Evolutionary conservation across 208 protist genomes (phyloP).

Genomic region (Trypanosoma vivax): DNA sequence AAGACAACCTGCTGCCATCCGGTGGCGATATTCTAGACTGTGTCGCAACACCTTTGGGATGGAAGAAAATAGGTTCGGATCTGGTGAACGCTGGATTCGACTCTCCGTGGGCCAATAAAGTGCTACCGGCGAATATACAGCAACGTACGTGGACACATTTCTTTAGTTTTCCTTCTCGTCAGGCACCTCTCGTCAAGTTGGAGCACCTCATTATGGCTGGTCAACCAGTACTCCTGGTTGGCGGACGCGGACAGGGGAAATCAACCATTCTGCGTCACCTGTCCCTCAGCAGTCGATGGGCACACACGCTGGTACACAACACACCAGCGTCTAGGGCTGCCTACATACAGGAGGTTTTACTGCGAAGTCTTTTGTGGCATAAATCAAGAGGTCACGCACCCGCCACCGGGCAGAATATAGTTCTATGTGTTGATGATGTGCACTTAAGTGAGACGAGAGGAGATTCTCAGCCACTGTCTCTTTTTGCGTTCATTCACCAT

Average conservation of each 20-base stretch:
- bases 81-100: conserved; percentile 20
- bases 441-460: conserved; percentile 32
- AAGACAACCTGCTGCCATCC: conserved; percentile 21
- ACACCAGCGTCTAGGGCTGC: conserved; percentile 36
- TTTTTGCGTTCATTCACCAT: conserved; percentile 68
- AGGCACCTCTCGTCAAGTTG: conserved; percentile 36
- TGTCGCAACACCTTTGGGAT: conserved; percentile 45
- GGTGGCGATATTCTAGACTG: conserved; percentile 31
- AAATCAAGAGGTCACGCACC: conserved; percentile 52
- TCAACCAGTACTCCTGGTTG: conserved; percentile 65
- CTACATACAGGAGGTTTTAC: conserved; percentile 54
- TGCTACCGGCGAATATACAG: conserved; percentile 9
- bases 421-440: conserved; percentile 84
- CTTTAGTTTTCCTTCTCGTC: conserved; percentile 51
- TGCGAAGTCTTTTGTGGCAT: conserved; percentile 30
- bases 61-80: conserved; percentile 57
- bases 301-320: conserved; percentile 38
- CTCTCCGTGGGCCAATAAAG: not conserved
- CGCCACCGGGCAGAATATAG: conserved; percentile 50
- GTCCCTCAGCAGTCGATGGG: conserved; percentile 48
- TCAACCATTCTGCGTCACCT: conserved; percentile 62
- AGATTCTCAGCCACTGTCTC: conserved; percentile 28
- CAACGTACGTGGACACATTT: conserved; percentile 52
- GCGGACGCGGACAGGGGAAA: conserved; percentile 44
- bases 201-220: conserved; percentile 75